Evolutionary conservation across 169 alveolate genomes (phyloP).

Genomic region (Perkinsus marinus): DNA sequence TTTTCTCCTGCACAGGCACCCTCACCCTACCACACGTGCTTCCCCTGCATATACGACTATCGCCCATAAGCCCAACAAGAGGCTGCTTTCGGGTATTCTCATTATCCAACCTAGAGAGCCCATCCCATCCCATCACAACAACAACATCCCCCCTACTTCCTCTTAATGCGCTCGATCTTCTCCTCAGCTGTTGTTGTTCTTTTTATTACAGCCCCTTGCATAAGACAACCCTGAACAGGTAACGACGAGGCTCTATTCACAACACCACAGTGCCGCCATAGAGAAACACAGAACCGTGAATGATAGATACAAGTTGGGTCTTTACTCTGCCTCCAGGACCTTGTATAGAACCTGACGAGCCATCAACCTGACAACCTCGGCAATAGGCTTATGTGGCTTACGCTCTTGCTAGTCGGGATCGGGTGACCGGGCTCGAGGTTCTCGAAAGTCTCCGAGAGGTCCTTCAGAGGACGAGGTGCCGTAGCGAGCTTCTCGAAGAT

Average conservation of each 20-base stretch:
- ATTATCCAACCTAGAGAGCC: not conserved
- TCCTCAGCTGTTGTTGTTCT: not conserved
- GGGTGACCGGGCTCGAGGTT: not conserved
- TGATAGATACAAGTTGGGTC: not conserved
- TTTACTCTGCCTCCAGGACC: not conserved
- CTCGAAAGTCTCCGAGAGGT: not conserved
- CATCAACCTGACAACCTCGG: not conserved
- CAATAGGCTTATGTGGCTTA: not conserved
- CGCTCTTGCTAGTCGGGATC: not conserved
- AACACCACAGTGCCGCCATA: not conserved
- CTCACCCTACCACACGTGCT: slow-evolving; percentile 41
- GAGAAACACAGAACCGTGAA: not conserved
- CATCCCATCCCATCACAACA: not conserved
- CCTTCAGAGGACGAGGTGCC: not conserved
- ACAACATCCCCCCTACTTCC: not conserved
- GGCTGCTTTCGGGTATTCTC: not conserved
- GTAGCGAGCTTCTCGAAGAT: slow-evolving; percentile 34
- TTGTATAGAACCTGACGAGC: not conserved
- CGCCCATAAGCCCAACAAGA: slow-evolving; percentile 41
- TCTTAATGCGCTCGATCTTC: not conserved
- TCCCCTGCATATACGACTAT: slow-evolving; percentile 56
- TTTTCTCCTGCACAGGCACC: not conserved
- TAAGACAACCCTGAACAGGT: not conserved
- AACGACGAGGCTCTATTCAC: not conserved
- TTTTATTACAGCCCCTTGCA: not conserved